Evolutionary conservation across 257 asterid species (phyloP).

Genomic region (Lycium ferocissimum): DNA sequence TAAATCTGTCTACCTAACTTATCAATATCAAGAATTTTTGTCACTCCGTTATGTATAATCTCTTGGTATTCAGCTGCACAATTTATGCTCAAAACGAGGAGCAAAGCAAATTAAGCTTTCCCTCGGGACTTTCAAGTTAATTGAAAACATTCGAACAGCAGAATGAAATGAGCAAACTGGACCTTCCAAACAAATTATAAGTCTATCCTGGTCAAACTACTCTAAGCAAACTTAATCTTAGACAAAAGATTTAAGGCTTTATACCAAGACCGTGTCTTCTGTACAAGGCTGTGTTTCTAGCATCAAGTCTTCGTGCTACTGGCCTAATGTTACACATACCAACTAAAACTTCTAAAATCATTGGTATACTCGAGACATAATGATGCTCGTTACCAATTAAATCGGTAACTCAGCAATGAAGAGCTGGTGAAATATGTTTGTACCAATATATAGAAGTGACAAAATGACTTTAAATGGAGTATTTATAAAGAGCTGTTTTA

Average conservation of each 20-base stretch:
- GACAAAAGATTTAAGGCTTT: neutral
- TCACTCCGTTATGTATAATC: too few species aligned
- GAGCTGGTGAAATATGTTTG: neutral
- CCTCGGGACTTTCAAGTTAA: neutral
- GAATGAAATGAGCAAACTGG: neutral
- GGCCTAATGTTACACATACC: neutral
- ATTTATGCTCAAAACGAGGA: neutral
- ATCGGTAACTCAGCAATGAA: neutral
- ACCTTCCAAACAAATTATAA: neutral
- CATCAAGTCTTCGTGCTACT: neutral
- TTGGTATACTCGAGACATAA: neutral
- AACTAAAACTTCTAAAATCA: neutral
- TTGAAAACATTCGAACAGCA: neutral
- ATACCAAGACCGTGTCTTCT: neutral
- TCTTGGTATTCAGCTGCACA: too few species aligned
- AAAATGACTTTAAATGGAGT: neutral
- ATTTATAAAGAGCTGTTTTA: neutral
- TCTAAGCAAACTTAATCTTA: neutral
- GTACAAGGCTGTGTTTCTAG: conserved; percentile 8
- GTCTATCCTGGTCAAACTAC: neutral
- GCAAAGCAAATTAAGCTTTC: neutral
- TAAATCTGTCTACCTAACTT: too few species aligned
- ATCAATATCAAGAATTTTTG: too few species aligned
- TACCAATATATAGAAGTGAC: neutral
- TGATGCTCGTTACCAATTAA: neutral